A percentile compares a stretch with the other conserved stretches of the same genome.
Conservation (phyloP, 176 grass and related monocot genomes). For the Lolium perenne region DNA sequence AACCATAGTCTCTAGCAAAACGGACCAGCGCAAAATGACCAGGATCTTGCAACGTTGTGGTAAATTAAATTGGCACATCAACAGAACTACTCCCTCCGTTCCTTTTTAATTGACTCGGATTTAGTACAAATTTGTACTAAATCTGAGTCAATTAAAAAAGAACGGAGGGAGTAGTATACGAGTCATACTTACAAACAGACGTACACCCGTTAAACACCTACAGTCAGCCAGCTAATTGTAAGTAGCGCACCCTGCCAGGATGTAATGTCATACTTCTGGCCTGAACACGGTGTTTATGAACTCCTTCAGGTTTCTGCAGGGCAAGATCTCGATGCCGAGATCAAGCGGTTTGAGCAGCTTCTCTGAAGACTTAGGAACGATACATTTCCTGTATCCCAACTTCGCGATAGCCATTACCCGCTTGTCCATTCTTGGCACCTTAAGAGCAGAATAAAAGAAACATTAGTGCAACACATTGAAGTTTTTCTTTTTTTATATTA, state of each 20-base stretch:
- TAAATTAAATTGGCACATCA: no score
- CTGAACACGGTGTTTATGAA: conserved; percentile 70
- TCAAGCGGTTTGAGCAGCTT: conserved; percentile 59
- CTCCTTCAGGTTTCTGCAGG: conserved; percentile 88
- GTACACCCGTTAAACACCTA: conserved; percentile 18
- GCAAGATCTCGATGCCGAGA: conserved; percentile 61
- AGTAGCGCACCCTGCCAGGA: not conserved
- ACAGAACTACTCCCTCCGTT: no score
- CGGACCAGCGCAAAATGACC: no score
- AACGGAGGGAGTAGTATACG: not conserved
- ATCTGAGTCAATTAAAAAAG: no score
- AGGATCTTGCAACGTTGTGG: no score
- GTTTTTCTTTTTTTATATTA: no score
- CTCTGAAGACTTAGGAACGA: conserved; percentile 68
- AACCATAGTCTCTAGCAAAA: no score
- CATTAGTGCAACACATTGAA: not conserved
- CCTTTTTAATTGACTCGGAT: no score
- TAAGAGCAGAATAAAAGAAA: conserved; percentile 25
- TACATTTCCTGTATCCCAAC: conserved; percentile 82
- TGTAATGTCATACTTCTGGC: conserved; percentile 19
- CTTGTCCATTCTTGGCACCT: conserved; percentile 98
- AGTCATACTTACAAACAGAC: conserved; percentile 6
- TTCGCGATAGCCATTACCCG: conserved; percentile 70
- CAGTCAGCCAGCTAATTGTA: conserved; percentile 11
- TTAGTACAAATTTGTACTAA: no score